Percentiles rank a stretch among this genome's conserved stretches.
Conservation (phyloP, 768 basidiomycete genomes). For the Phlegmacium glaucopus region DNA sequence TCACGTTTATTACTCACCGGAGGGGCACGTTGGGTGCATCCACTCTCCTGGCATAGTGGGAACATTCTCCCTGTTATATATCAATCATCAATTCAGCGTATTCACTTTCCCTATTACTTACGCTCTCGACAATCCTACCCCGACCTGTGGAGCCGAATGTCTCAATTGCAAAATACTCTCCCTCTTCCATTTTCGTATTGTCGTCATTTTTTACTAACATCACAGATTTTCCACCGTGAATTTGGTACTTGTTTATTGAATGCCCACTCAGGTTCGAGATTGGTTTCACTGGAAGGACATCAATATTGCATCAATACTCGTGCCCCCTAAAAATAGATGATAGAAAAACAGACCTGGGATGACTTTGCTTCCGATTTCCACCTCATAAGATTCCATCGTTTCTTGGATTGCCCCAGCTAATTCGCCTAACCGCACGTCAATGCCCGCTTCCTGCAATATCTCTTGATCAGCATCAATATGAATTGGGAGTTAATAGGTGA, state of each 20-base stretch:
- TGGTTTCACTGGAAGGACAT: constrained; percentile 78
- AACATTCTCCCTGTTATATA: constrained; percentile 75
- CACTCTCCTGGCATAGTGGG: constrained; percentile 80
- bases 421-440: constrained; percentile 92
- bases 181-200: constrained; percentile 97
- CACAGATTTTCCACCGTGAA: constrained; percentile 93
- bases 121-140: constrained; percentile 82
- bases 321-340: neutral
- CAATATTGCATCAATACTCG: constrained; percentile 4
- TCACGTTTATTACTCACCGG: constrained; percentile 43
- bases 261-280: constrained; percentile 95
- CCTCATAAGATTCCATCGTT: constrained; percentile 98
- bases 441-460: constrained; percentile 79
- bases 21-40: constrained; percentile 73
- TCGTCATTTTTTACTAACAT: constrained; percentile 87
- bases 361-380: constrained; percentile 83
- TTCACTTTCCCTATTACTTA: constrained; percentile 25
- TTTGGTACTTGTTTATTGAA: constrained; percentile 84
- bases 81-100: neutral
- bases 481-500: neutral
- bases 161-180: constrained; percentile 98
- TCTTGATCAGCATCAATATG: neutral
- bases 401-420: constrained; percentile 92
- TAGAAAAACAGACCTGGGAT: constrained; percentile 57
- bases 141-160: constrained; percentile 98